These are phyloP conservation scores for Tulasnella sp. DNA, from an alignment of 768 basidiomycete species.

Conservation along the genomic window DNA sequence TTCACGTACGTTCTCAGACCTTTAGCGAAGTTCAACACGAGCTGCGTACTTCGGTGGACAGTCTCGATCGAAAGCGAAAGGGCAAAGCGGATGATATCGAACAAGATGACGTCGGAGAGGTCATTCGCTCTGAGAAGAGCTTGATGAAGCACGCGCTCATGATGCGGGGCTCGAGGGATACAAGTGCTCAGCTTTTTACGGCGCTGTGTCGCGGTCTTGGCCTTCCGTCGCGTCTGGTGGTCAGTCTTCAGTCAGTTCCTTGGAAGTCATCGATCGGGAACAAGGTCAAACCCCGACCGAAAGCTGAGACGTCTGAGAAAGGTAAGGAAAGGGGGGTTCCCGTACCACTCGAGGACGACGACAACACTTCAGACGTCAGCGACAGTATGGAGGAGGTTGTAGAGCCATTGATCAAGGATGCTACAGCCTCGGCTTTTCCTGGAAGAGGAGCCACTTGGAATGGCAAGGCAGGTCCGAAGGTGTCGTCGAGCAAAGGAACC, in stretches of 20 bases:
- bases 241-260: constrained; percentile 83
- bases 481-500: constrained; percentile 18
- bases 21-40: constrained; percentile 56
- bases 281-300: constrained; percentile 19
- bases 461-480: constrained; percentile 6
- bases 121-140: constrained; percentile 65
- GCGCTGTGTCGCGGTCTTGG: constrained; percentile 76
- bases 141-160: constrained; percentile 88
- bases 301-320: constrained; percentile 17
- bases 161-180: constrained; percentile 70
- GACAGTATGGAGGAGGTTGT: constrained; percentile 32
- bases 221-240: constrained; percentile 77
- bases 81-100: constrained; percentile 31
- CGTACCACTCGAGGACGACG: constrained; percentile 15
- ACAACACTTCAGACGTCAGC: constrained; percentile 30
- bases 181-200: constrained; percentile 83
- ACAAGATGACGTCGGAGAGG: constrained; percentile 45
- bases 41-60: constrained; percentile 16
- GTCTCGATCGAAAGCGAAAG: constrained; percentile 23
- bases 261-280: constrained; percentile 61
- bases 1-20: constrained; percentile 63
- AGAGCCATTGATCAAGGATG: not conserved
- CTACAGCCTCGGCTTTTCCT: not conserved
- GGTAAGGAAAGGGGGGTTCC: constrained; percentile 22
- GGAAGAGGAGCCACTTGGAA: constrained; percentile 1